phyloP scores from a whole-genome alignment of 208 protist genomes.

The Crithidia sp. region DNA sequence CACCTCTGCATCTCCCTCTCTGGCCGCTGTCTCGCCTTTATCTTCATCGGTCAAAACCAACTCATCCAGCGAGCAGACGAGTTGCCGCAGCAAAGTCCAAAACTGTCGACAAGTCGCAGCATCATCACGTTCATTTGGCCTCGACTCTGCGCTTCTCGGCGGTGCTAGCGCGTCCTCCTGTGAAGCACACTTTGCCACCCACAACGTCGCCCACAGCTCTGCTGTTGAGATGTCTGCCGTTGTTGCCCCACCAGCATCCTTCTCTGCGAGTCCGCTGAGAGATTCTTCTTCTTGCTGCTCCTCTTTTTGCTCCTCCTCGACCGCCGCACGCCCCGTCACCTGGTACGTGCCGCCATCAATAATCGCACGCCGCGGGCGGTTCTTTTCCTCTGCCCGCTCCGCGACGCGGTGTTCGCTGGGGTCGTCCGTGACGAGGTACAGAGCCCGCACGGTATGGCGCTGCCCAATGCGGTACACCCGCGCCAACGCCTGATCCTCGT shows the following conservation, averaged over 20 bases:
- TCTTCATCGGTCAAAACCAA: slow-evolving; percentile 51
- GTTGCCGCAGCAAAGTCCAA: slow-evolving; percentile 23
- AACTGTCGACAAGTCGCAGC: background rate
- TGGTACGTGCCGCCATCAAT: slow-evolving; percentile 61
- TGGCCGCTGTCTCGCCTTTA: background rate
- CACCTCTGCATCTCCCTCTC: background rate
- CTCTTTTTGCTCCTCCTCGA: too few species aligned
- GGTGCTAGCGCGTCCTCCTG: too few species aligned
- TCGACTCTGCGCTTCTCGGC: too few species aligned
- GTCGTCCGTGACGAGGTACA: slow-evolving; percentile 93
- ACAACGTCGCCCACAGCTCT: too few species aligned
- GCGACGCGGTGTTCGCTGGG: slow-evolving; percentile 45
- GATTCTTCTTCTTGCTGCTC: too few species aligned
- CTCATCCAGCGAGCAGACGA: slow-evolving; percentile 34
- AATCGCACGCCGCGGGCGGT: slow-evolving; percentile 56
- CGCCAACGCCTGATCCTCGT: slow-evolving; percentile 97
- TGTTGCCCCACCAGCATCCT: too few species aligned
- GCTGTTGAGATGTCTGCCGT: too few species aligned
- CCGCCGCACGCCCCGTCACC: slow-evolving; percentile 4
- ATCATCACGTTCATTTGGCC: too few species aligned
- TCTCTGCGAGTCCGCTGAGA: too few species aligned
- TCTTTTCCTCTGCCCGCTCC: slow-evolving; percentile 47
- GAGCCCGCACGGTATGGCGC: slow-evolving; percentile 94
- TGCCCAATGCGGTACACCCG: slow-evolving; percentile 98
- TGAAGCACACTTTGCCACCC: too few species aligned